Evolutionary conservation across 2,329 filamentous ascomycete species (phyloP), one percentile per base, ranked within the genome.

Genomic region (Sclerotinia borealis): DNA sequence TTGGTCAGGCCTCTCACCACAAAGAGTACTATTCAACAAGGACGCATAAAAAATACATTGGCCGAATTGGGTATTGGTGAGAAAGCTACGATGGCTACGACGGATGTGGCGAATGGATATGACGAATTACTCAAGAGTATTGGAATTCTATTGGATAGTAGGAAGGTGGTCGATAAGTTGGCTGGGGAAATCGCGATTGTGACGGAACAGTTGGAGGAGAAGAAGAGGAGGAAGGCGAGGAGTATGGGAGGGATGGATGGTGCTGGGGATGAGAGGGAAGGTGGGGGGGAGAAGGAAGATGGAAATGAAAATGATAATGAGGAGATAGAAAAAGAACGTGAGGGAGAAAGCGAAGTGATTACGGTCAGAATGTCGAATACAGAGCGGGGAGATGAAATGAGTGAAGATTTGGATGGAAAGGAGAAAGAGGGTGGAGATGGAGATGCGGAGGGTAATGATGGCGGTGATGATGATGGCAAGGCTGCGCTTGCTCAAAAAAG

Each of bases 1-100:
- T 85, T 93, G 64, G 87, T 88, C 69, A 92, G 92, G 75, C 84
- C 91, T 29, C 88, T 92, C 63, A 86, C 87, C 43, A 89, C 89
- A 67, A 93, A 93, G 77, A 89, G 85, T 19, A 85, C 88, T 61
- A 85, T 89, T 65, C 90, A 93, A 73, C 90, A 91, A 68, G 77
- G 85, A 65, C 89, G 90, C 67, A 92, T 95, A 67, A 85, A 82
- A 17, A 88, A 88, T 61, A 86, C 87, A 5, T 83, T 95, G 29
- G 81, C 81, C 48, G 88, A 92, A 75, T 79, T 93, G 8, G 87
- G 90, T 48, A 84, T 95, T 48, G 85, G 88, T 1, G 80, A 59
- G 29, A 59, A 83, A 9, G 81, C 89, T 50, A 83, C 93, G 39
- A 89, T 95, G 82, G 89, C 90, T 0, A 93, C 91, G 1, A 81